Evolutionary conservation across 116 monocot genomes (phyloP), one percentile per base, ranked within the genome.

Genomic region (Dioscorea cayenensis): DNA sequence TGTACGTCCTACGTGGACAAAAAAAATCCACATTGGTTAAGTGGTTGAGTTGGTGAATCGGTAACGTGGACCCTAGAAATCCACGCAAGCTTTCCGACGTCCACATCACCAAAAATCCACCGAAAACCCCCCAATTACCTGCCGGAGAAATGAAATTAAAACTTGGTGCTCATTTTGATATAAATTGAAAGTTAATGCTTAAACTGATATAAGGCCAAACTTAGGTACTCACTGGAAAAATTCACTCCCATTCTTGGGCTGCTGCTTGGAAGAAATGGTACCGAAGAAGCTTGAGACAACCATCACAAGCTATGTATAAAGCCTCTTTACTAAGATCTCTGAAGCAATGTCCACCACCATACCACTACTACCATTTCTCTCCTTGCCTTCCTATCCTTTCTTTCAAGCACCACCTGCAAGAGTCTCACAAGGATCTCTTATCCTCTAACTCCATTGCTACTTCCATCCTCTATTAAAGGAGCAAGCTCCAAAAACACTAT

Each of bases 341-440:
- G 28, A 71, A 52, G 21, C 75, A 71, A n/a, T 32, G 32, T 32
- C 72, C 63, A 13, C 27, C 63, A 17, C 75, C 74, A 19, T 68
- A 12, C 35, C 17, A 1, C 25, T 1, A 25, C 60, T 64, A 71
- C 63, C 68, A 99, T 99, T 77, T 99, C 97, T 17, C 97, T 66
- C 77, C 97, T 66, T 0, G 97, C 97, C 75, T 99, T 99, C 81
- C 93, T 94, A 37, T 99, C 97, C 72, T 90, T 93, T 9, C 97
- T 94, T 71, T 93, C 97, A 3, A 99, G 73, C 19, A 99, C 94
- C 21, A 99, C 93, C 68, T 88, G 97, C 4, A 99, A 87, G 29
- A 99, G 85, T 17, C 90, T 80, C 55, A 89, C 55, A 36, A 99
- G 69, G 64, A 93, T 80, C 78, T 93, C 90, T 75, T 99, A 86